Evolutionary conservation across 495 filamentous ascomycete species (phyloP).

Genomic region (Xylaria intraflava): DNA sequence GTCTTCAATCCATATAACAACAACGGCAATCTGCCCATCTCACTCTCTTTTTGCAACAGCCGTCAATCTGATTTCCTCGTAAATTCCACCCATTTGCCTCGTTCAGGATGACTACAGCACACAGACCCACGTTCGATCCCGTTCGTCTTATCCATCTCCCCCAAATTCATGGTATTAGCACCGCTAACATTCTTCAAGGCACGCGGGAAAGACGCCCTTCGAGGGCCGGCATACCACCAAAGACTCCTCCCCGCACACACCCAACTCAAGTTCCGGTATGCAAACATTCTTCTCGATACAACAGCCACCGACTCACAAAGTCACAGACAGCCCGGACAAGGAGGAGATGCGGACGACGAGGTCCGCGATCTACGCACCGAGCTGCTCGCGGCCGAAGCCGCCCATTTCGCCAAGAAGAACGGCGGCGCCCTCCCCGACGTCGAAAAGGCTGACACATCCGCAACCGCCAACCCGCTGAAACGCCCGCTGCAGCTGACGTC

Average conservation of each 20-base stretch:
- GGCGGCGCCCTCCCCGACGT: constrained; percentile 43
- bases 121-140: constrained; percentile 91
- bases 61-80: not conserved
- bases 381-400: constrained; percentile 79
- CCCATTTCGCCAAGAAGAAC: constrained; percentile 78
- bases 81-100: not conserved
- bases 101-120: constrained; percentile 64
- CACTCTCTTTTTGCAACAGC: not conserved
- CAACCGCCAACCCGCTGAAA: constrained; percentile 48
- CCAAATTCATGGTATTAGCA: not conserved
- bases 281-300: not conserved
- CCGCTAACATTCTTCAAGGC: constrained; percentile 50
- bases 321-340: constrained; percentile 74
- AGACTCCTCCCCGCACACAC: constrained; percentile 89
- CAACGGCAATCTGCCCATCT: too few relatives aligned
- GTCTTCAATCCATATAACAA: too few relatives aligned
- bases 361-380: constrained; percentile 83
- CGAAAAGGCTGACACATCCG: constrained; percentile 29
- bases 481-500: constrained; percentile 53
- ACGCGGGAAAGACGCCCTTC: constrained; percentile 87
- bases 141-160: constrained; percentile 39
- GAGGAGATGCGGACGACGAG: constrained; percentile 75
- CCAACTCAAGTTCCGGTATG: constrained; percentile 76
- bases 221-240: constrained; percentile 94
- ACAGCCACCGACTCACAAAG: not conserved